Percentiles rank a stretch among this genome's conserved stretches.
These are phyloP conservation scores for Forsythia suspensa DNA, from an alignment of 257 asterid genomes.

Conservation along the genomic window DNA sequence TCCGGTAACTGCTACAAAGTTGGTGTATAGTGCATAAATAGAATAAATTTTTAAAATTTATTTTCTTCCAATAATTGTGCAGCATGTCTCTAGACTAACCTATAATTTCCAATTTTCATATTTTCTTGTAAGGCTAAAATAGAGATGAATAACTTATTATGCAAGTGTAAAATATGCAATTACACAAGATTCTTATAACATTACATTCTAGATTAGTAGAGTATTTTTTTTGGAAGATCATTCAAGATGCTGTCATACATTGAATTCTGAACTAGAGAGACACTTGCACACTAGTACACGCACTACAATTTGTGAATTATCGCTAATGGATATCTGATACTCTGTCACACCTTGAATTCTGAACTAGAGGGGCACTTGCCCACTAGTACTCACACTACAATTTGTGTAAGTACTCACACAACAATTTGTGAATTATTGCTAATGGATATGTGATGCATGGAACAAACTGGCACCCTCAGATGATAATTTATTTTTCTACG, in stretches of 20 bases:
- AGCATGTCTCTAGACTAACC: background rate
- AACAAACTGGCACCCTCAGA: background rate
- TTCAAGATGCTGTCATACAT: background rate
- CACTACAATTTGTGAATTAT: background rate
- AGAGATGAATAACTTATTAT: background rate
- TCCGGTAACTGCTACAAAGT: background rate
- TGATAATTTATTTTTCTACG: background rate
- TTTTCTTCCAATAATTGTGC: background rate
- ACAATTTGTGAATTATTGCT: background rate
- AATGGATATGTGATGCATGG: background rate
- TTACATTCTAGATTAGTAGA: background rate
- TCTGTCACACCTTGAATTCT: background rate
- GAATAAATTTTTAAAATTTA: background rate
- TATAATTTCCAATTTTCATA: background rate
- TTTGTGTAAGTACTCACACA: background rate
- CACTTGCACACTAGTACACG: background rate
- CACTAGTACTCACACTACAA: background rate
- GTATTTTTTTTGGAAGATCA: background rate
- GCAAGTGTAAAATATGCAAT: background rate
- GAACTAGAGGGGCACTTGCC: background rate
- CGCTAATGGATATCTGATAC: background rate
- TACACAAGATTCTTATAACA: background rate
- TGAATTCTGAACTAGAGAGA: background rate
- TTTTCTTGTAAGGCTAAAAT: background rate
- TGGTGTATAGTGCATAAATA: background rate